phyloP scores from a whole-genome alignment of 257 asterid genomes.

The Perilla frutescens region DNA sequence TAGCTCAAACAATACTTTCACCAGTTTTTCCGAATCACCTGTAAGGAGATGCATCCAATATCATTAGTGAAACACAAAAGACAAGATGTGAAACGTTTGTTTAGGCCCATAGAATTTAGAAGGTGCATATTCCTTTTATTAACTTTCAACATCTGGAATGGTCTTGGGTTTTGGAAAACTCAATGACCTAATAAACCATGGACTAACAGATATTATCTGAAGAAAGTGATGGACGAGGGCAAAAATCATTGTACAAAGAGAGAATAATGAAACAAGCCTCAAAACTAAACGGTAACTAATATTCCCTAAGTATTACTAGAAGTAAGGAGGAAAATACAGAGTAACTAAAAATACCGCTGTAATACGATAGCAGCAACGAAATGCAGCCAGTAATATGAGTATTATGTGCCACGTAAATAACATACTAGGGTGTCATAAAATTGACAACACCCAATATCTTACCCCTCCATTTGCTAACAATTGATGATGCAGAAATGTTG shows the following conservation, averaged over 20 bases:
- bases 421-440: slow-evolving; percentile 12
- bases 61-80: slow-evolving; percentile 26
- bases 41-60: slow-evolving; percentile 37
- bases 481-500: slow-evolving; percentile 98
- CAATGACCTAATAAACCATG: slow-evolving; percentile 11
- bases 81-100: slow-evolving; percentile 6
- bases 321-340: not conserved
- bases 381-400: slow-evolving; percentile 16
- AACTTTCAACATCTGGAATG: slow-evolving; percentile 17
- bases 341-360: slow-evolving; percentile 21
- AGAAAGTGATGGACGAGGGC: not conserved
- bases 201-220: slow-evolving; percentile 12
- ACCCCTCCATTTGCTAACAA: slow-evolving; percentile 99
- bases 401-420: slow-evolving; percentile 20
- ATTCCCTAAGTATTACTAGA: not conserved
- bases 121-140: not conserved
- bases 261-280: slow-evolving; percentile 11
- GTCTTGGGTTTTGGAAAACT: slow-evolving; percentile 5
- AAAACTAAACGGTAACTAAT: not conserved
- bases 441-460: slow-evolving; percentile 38
- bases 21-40: slow-evolving; percentile 98
- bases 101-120: slow-evolving; percentile 16
- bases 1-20: slow-evolving; percentile 92
- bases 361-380: not conserved
- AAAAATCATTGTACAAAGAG: slow-evolving; percentile 22